These are phyloP conservation scores for Curvularia sp. DNA, from an alignment of 2,329 filamentous ascomycete genomes.

Conservation along the genomic window DNA sequence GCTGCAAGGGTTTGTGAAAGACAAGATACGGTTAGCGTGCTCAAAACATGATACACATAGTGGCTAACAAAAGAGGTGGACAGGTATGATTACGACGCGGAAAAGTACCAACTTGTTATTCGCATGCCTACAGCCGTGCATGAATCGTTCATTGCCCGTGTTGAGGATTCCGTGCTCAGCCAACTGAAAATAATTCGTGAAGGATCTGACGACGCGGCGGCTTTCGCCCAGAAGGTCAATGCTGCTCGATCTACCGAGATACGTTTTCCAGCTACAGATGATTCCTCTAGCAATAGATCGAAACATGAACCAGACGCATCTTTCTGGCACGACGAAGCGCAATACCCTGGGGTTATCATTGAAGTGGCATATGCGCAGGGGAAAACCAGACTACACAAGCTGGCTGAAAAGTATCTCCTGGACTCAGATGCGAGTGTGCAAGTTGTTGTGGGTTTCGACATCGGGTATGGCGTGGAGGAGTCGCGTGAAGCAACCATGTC, in stretches of 20 bases:
- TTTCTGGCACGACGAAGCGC: constrained; percentile 31
- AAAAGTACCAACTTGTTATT: constrained; percentile 21
- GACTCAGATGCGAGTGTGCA: constrained; percentile 26
- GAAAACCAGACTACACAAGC: constrained; percentile 19
- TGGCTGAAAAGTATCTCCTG: constrained; percentile 31
- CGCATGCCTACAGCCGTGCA: constrained; percentile 33
- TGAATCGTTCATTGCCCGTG: constrained; percentile 24
- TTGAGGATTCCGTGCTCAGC: constrained; percentile 30
- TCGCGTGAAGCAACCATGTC: constrained; percentile 22
- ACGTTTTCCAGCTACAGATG: constrained; percentile 13
- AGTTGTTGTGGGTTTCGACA: constrained; percentile 25
- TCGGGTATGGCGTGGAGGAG: constrained; percentile 22
- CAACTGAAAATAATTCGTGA: constrained; percentile 28
- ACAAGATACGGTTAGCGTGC: constrained; percentile 28
- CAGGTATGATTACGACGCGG: constrained; percentile 30
- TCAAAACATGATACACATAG: constrained; percentile 2
- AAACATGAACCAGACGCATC: constrained; percentile 33
- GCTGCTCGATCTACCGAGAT: constrained; percentile 27
- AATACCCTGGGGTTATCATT: constrained; percentile 33
- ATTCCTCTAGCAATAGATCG: constrained; percentile 15
- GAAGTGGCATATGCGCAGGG: constrained; percentile 28
- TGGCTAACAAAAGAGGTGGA: constrained; percentile 14
- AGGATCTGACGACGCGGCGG: constrained; percentile 22
- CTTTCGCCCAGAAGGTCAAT: constrained; percentile 32
- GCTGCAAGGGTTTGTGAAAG: constrained; percentile 23